Base-by-base conservation (phyloP, 2,329 filamentous ascomycete species). In the Alternaria incomplexa region DNA sequence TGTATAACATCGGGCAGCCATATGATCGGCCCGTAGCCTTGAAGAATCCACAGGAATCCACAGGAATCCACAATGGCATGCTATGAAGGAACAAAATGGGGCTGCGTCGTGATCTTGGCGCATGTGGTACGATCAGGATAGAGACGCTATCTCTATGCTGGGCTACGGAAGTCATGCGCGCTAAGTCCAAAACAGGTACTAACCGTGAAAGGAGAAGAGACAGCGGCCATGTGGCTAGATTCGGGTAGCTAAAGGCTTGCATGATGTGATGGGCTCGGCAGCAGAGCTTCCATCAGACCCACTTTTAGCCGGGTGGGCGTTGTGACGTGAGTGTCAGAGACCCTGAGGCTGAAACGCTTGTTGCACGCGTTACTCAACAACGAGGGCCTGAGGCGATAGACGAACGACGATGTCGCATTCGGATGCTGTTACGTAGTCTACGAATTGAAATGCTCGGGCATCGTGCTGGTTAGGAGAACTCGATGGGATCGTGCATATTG, bases 301-400 rank as follows among this genome's bases (percentile, higher is more conserved):
- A 54, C 32, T 56, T 63, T 67, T 68, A 67, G 60, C 63, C 52
- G 56, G 62, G 58, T 20, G 48, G 59, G 59, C 55, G 52, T 50
- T 56, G 63, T 57, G 57, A 58, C 57, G 56, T 61, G 51, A 56
- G 63, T 68, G 71, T 73, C 63, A 69, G 68, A 72, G 55, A 63
- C 61, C 47, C 23, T 58, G 50, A 68, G 68, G 66, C 71, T 73
- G 71, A 73, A 73, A 73, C 71, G 23, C 56, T 57, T 12, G 26
- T 60, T 60, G 56, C 50, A 55, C 20, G 26, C 51, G 48, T 40
- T 44, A 51, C 46, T 60, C 32, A 45, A 60, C 26, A 36, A 44
- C 56, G 13, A 23, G 20, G 20, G 40, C 50, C 56, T 60, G 61
- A 63, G 61, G 61, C 61, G 50, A 48, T 32, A 23, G 30, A 20